Base-by-base conservation (phyloP, 768 basidiomycete species). In the Rickenella mellea region DNA sequence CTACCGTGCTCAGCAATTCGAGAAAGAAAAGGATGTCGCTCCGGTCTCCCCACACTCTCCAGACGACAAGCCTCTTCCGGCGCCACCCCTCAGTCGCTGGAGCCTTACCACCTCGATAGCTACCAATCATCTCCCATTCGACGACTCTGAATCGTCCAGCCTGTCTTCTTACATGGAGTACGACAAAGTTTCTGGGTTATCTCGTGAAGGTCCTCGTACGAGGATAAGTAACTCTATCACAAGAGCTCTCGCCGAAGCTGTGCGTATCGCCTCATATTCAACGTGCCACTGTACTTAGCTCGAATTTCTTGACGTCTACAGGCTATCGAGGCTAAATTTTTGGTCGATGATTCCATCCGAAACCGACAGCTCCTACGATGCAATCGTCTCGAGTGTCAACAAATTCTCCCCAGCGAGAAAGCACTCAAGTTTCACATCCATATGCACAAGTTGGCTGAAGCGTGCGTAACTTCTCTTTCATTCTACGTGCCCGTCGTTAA, bases 371-470 rank as follows among this genome's bases (percentile, higher is more conserved):
- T n/a, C 15, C 57, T 78, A 15, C 53, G 55, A 6, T 77, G 75
- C 49, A 63, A 60, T 20, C 66, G 72, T 27, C 53, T 60, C 26
- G 71, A 65, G 24, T 77, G 76, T 51, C 48, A 49, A 11, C 65
- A 74, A 55, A 59, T 63, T 6, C 51, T 77, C 17, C 54, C 57
- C 5, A 58, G 61, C 39, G 60, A 66, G 41, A 65, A 64, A 47
- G 67, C 69, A 15, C 61, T 77, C 38, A 67, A 67, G 49, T 72
- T 63, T 50, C 76, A 76, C 50, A 55, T 76, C 17, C 73, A 78
- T 48, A 71, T 77, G 37, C 76, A 77, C 53, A 70, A 74, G 48
- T 67, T 77, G 25, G 60, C 65, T 25, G 69, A 73, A 41, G 49
- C 57, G 67, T 68, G 43, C 30, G 61, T 55, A n/a, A 43, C 9